Evolutionary conservation across 176 grass and related monocot species (phyloP).

Genomic region (Microstegium vimineum): DNA sequence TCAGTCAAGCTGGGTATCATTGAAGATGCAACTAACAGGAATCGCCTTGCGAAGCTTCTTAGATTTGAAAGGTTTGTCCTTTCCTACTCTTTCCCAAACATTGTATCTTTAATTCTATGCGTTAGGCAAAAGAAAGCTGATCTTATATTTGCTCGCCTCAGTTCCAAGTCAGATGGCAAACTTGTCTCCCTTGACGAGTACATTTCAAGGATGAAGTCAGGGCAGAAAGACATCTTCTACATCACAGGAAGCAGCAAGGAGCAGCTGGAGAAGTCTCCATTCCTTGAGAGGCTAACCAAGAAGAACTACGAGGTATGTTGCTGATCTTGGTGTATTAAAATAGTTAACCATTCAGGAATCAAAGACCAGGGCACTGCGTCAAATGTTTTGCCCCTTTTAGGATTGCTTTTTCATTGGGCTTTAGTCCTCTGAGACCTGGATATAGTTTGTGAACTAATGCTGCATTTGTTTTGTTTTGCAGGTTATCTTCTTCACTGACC

Average conservation of each 20-base stretch:
- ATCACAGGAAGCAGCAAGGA: constrained; percentile 92
- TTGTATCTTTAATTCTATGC: not conserved
- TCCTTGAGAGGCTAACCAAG: constrained; percentile 93
- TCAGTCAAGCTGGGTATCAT: constrained; percentile 93
- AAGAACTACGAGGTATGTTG: constrained; percentile 85
- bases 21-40: constrained; percentile 89
- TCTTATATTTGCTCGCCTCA: constrained; percentile 37
- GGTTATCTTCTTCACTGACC: constrained; percentile 97
- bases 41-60: constrained; percentile 77
- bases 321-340: not conserved
- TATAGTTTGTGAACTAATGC: not conserved
- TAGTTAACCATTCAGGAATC: not conserved
- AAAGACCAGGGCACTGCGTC: not conserved
- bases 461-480: not conserved
- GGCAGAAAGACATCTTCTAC: constrained; percentile 93
- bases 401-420: not conserved
- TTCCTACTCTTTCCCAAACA: not conserved
- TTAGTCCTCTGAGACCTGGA: no score
- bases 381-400: not conserved
- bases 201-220: constrained; percentile 90
- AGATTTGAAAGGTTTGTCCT: constrained; percentile 81
- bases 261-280: constrained; percentile 93
- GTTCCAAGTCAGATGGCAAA: constrained; percentile 90
- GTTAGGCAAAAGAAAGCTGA: constrained; percentile 12
- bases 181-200: constrained; percentile 88